Conservation (phyloP, 306 rosid species). For the Mimosa pudica region DNA sequence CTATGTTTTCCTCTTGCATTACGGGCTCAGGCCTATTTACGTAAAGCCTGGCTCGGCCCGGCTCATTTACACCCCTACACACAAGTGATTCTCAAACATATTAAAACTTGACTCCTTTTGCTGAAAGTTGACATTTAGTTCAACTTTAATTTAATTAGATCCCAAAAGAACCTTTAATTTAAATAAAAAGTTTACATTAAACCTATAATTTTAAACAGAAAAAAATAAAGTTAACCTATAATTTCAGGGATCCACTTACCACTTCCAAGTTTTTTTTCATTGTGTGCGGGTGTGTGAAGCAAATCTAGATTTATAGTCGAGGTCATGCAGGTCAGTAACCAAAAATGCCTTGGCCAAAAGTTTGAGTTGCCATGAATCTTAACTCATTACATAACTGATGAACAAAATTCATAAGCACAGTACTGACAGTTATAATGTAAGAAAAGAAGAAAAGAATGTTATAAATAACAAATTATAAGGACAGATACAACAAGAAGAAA, state of each 20-base stretch:
- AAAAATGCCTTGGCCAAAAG: constrained; percentile 4
- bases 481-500: constrained; percentile 30
- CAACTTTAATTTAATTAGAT: too few species aligned
- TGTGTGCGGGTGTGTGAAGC: background rate
- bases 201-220: background rate
- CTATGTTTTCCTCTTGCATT: too few species aligned
- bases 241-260: background rate
- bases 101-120: too few species aligned
- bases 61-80: too few species aligned
- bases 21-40: too few species aligned
- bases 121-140: too few species aligned
- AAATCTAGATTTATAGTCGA: background rate
- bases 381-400: constrained; percentile 26
- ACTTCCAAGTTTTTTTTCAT: background rate
- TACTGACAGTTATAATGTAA: background rate
- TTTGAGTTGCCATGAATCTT: background rate
- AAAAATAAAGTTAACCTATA: background rate
- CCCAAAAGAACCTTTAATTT: too few species aligned
- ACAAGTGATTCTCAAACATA: too few species aligned
- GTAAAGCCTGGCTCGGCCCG: too few species aligned
- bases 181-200: background rate
- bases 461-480: constrained; percentile 24
- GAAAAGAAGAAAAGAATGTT: constrained; percentile 33
- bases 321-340: background rate
- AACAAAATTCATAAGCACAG: constrained; percentile 38